Conservation (phyloP, 306 rosid species). For the Prunus davidiana region DNA sequence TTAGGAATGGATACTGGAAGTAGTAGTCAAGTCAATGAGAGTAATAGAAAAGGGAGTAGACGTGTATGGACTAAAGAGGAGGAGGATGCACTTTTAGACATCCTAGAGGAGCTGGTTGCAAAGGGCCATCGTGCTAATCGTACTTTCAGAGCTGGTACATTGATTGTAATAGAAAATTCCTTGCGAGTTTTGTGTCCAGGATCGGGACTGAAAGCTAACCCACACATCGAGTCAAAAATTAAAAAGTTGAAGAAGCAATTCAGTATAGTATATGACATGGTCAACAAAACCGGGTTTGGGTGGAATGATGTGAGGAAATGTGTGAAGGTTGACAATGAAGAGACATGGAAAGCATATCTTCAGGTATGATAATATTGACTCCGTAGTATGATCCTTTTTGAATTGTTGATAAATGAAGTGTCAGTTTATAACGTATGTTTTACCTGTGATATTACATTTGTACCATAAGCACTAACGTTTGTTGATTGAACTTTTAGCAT, state of each 20-base stretch:
- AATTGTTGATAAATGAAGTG: neutral
- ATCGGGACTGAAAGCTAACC: constrained; percentile 7
- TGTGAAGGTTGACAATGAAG: constrained; percentile 9
- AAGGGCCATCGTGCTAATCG: neutral
- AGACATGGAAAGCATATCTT: constrained; percentile 14
- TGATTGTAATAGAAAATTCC: constrained; percentile 3
- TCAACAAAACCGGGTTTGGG: constrained; percentile 1
- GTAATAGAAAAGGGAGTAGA: constrained; percentile 1
- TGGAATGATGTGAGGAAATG: constrained; percentile 16
- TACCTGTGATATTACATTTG: neutral
- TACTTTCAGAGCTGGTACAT: constrained; percentile 4
- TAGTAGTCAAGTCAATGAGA: neutral
- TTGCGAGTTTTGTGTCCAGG: neutral
- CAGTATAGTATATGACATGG: constrained; percentile 11
- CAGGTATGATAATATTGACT: neutral
- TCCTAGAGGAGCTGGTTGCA: constrained; percentile 1
- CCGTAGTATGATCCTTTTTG: neutral
- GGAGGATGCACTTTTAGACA: constrained; percentile 9
- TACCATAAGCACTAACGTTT: neutral
- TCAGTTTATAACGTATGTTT: neutral
- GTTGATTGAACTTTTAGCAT: neutral
- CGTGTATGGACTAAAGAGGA: neutral
- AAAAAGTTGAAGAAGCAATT: neutral
- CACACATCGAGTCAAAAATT: constrained; percentile 16
- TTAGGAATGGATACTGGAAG: neutral